Evolutionary conservation across 1,284 basidiomycete genomes (phyloP).

Genomic region (Sanghuangporus baumii): DNA sequence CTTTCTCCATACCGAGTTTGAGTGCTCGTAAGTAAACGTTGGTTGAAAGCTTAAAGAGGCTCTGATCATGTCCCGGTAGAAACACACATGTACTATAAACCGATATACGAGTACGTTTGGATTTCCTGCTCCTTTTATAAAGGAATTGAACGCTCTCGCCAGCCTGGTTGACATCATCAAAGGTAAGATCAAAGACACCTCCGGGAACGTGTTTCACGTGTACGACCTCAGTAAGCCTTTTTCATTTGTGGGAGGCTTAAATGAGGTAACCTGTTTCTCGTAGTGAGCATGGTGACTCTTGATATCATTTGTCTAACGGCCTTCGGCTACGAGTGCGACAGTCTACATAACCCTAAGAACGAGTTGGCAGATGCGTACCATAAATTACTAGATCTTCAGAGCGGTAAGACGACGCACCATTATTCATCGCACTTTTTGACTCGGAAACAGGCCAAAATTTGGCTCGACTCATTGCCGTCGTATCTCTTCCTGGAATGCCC

Average conservation of each 20-base stretch:
- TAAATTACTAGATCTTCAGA: slow-evolving; percentile 35
- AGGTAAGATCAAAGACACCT: slow-evolving; percentile 26
- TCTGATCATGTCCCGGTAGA: slow-evolving; percentile 27
- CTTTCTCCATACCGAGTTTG: slow-evolving; percentile 41
- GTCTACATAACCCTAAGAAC: slow-evolving; percentile 41
- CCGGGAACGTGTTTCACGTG: slow-evolving; percentile 29
- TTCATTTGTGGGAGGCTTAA: not conserved
- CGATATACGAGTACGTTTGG: slow-evolving; percentile 35
- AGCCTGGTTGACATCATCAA: slow-evolving; percentile 38
- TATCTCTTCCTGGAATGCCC: slow-evolving; percentile 34
- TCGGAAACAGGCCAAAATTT: slow-evolving; percentile 30
- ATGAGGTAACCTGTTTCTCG: not conserved
- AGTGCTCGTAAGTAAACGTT: slow-evolving; percentile 35
- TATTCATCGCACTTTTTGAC: not conserved
- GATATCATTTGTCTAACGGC: slow-evolving; percentile 47
- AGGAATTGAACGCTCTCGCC: not conserved
- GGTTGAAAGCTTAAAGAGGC: not conserved
- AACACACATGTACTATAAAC: slow-evolving; percentile 43
- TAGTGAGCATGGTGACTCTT: slow-evolving; percentile 46
- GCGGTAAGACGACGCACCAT: slow-evolving; percentile 24
- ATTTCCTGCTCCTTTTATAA: not conserved
- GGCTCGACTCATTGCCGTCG: slow-evolving; percentile 32
- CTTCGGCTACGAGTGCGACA: slow-evolving; percentile 42
- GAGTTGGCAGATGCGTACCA: slow-evolving; percentile 44
- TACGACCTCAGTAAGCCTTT: slow-evolving; percentile 42